Percentiles rank a stretch among this genome's conserved stretches.
These are phyloP conservation scores for Incumbomyces lentus DNA, from an alignment of 2,329 filamentous ascomycete species.

Conservation along the genomic window DNA sequence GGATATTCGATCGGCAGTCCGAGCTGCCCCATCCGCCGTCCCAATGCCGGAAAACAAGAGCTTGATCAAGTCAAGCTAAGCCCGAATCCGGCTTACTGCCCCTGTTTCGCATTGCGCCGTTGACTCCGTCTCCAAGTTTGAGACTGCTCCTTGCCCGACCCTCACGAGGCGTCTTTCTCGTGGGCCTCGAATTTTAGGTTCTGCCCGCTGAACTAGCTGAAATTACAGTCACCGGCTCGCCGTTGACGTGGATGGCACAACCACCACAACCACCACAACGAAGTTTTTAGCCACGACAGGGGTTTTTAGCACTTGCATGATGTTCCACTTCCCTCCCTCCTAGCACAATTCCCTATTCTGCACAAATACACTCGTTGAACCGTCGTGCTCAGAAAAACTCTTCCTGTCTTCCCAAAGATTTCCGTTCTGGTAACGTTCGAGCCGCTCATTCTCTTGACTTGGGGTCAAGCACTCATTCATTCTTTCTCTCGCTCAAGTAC, in stretches of 20 bases:
- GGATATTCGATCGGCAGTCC: not conserved
- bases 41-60: not conserved
- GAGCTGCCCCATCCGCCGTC: not conserved
- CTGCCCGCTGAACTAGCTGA: not conserved
- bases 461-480: not conserved
- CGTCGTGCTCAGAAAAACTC: constrained; percentile 6
- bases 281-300: not conserved
- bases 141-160: constrained; percentile 1
- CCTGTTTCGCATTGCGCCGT: not conserved
- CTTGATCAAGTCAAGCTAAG: not conserved
- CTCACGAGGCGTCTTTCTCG: not conserved
- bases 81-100: not conserved
- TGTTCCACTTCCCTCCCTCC: not conserved
- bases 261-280: no score
- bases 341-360: not conserved
- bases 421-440: constrained; percentile 5
- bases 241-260: not conserved
- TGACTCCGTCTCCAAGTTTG: not conserved
- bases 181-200: not conserved
- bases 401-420: not conserved
- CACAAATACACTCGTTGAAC: not conserved
- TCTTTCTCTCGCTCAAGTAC: not conserved
- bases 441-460: not conserved
- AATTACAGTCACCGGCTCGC: not conserved
- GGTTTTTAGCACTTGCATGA: not conserved